Conservation (phyloP, 2,329 filamentous ascomycete species). For the Neurospora sp. region DNA sequence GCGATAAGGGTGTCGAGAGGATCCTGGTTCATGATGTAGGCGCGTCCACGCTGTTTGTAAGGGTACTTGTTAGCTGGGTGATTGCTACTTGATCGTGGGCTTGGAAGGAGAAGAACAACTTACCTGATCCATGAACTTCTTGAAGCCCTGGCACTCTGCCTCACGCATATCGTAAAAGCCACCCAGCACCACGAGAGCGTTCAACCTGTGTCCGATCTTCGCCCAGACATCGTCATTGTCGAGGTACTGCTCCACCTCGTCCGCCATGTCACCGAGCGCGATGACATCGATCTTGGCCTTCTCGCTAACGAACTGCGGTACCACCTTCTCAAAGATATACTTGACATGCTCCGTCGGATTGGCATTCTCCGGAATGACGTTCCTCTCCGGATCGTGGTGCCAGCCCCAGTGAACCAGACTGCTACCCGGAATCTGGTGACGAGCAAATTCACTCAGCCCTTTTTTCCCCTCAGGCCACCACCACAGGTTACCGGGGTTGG, state of each 20-base stretch:
- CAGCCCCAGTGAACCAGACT: conserved; percentile 51
- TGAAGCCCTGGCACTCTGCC: conserved; percentile 35
- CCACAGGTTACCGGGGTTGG: conserved; percentile 67
- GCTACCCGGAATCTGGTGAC: conserved; percentile 48
- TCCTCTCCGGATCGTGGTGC: conserved; percentile 42
- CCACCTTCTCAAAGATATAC: conserved; percentile 55
- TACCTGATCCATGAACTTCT: conserved; percentile 42
- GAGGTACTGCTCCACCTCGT: conserved; percentile 48
- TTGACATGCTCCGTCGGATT: conserved; percentile 50
- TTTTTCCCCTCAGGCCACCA: conserved; percentile 61
- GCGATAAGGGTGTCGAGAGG: conserved; percentile 44
- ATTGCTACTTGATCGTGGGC: conserved; percentile 6
- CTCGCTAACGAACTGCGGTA: conserved; percentile 37
- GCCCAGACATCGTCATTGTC: conserved; percentile 43
- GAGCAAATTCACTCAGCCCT: conserved; percentile 49
- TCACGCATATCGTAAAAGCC: conserved; percentile 30
- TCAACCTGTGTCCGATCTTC: conserved; percentile 32
- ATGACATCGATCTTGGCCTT: conserved; percentile 58
- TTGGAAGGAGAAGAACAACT: conserved; percentile 13
- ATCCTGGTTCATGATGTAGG: conserved; percentile 46
- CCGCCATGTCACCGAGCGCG: conserved; percentile 58
- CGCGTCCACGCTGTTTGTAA: conserved; percentile 43
- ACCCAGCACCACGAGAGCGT: conserved; percentile 41
- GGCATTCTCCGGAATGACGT: conserved; percentile 53
- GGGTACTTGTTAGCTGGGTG: conserved; percentile 11